A percentile compares a stretch with the other conserved stretches of the same genome.
phyloP scores from a whole-genome alignment of 306 rosid species.

The Gastrolobium bilobum region DNA sequence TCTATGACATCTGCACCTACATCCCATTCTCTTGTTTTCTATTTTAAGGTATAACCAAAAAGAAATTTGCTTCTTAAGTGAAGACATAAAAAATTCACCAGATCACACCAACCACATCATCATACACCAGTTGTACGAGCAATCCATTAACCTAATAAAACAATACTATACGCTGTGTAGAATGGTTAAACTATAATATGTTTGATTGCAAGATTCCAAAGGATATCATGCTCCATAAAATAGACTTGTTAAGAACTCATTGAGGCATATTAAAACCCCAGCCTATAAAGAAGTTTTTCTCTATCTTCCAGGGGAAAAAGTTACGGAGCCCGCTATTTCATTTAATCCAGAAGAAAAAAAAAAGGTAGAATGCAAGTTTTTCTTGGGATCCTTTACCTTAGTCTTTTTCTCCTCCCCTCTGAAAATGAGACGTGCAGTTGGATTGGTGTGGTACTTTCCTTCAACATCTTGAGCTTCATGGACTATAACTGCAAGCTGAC shows the following conservation, averaged over 20 bases:
- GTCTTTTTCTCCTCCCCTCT: constrained; percentile 91
- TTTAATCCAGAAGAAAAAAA: constrained; percentile 15
- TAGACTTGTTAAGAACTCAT: constrained; percentile 9
- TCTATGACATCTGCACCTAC: constrained; percentile 8
- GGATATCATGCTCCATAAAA: background rate
- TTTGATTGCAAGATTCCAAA: constrained; percentile 10
- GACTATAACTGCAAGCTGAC: constrained; percentile 73
- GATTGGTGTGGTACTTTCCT: constrained; percentile 95
- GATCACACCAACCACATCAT: constrained; percentile 19
- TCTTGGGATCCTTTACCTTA: constrained; percentile 62
- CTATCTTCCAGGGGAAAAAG: constrained; percentile 11
- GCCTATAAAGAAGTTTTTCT: background rate
- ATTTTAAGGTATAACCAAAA: background rate
- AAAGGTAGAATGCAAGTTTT: constrained; percentile 27
- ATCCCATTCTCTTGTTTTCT: background rate
- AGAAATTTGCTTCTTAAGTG: background rate
- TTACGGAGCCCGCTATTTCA: constrained; percentile 18
- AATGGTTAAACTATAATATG: background rate
- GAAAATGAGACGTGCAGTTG: constrained; percentile 76
- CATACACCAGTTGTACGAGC: constrained; percentile 8
- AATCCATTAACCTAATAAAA: background rate
- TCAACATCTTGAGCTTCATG: constrained; percentile 96
- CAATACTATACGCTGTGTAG: background rate
- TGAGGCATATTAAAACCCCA: constrained; percentile 7
- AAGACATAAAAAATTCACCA: background rate